Evolutionary conservation across 1,284 basidiomycete species (phyloP).

Genomic region (Naganishia liquefaciens): DNA sequence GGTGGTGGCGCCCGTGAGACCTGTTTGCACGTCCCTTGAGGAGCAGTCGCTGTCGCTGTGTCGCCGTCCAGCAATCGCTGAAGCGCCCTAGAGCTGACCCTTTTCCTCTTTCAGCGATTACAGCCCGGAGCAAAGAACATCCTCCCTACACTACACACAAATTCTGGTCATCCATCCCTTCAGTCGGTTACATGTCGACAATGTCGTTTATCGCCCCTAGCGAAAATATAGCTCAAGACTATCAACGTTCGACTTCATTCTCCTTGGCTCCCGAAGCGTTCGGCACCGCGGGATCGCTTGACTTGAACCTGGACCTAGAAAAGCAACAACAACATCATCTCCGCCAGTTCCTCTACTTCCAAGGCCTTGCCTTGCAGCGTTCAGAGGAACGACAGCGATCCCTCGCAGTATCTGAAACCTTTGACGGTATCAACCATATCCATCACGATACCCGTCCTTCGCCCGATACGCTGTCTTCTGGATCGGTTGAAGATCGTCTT

Average conservation of each 20-base stretch:
- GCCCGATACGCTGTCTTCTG: slow-evolving; percentile 4
- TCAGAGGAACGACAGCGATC: slow-evolving; percentile 13
- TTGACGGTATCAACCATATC: background rate
- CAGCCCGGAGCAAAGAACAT: too few relatives aligned
- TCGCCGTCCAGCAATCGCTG: too few relatives aligned
- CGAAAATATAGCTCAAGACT: slow-evolving; percentile 2
- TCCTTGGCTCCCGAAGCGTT: background rate
- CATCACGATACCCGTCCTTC: background rate
- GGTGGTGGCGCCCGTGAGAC: too few relatives aligned
- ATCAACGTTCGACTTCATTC: slow-evolving; percentile 7
- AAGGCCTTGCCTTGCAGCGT: slow-evolving; percentile 25
- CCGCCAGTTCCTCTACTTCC: slow-evolving; percentile 31
- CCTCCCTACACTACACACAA: too few relatives aligned
- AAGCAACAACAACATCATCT: slow-evolving; percentile 32
- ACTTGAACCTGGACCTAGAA: slow-evolving; percentile 19
- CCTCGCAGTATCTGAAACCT: background rate
- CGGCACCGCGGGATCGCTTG: background rate
- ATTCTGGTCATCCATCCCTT: background rate
- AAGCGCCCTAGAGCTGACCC: too few relatives aligned
- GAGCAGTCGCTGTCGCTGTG: too few relatives aligned
- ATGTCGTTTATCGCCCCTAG: slow-evolving; percentile 18
- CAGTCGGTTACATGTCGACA: background rate
- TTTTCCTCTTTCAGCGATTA: too few relatives aligned
- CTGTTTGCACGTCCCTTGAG: too few relatives aligned
- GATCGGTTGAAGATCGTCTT: slow-evolving; percentile 18